Percentiles rank a stretch among this genome's conserved stretches.
phyloP scores from a whole-genome alignment of 2,329 filamentous ascomycete genomes.

The Fusarium pseudocircinatum region DNA sequence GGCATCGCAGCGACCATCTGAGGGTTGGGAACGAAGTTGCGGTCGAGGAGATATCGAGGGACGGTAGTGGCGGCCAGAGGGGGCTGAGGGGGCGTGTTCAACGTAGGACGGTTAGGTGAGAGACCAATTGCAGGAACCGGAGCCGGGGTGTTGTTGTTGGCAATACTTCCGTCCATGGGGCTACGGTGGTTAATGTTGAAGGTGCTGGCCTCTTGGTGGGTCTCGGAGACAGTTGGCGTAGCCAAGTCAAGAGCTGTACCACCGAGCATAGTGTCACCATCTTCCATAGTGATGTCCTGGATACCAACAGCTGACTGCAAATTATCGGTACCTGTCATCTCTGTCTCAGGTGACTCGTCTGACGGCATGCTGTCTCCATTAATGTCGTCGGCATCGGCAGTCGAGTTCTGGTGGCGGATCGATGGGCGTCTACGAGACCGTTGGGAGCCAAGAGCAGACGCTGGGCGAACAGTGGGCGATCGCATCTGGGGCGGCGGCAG shows the following conservation, averaged over 20 bases:
- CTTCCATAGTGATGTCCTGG: slow-evolving; percentile 82
- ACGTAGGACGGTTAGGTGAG: slow-evolving; percentile 76
- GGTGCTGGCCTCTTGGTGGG: slow-evolving; percentile 81
- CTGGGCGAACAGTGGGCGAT: slow-evolving; percentile 64
- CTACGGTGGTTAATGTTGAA: slow-evolving; percentile 94
- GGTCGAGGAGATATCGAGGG: slow-evolving; percentile 82
- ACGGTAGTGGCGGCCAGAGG: slow-evolving; percentile 75
- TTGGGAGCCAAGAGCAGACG: slow-evolving; percentile 60
- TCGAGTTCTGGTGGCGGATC: slow-evolving; percentile 90
- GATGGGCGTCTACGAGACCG: slow-evolving; percentile 78
- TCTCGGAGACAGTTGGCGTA: slow-evolving; percentile 81
- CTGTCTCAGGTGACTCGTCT: slow-evolving; percentile 79
- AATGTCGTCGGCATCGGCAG: slow-evolving; percentile 87
- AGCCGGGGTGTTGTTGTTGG: slow-evolving; percentile 74
- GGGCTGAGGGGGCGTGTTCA: slow-evolving; percentile 79
- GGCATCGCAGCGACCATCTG: slow-evolving; percentile 91
- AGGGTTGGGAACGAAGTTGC: slow-evolving; percentile 73
- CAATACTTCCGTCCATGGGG: slow-evolving; percentile 84
- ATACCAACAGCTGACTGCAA: slow-evolving; percentile 86
- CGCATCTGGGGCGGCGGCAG: slow-evolving; percentile 71
- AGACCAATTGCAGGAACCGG: slow-evolving; percentile 74
- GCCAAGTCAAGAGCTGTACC: slow-evolving; percentile 78
- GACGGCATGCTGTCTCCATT: slow-evolving; percentile 84
- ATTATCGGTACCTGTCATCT: slow-evolving; percentile 82
- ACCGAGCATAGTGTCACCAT: slow-evolving; percentile 81